A percentile compares a stretch with the other conserved stretches of the same genome.
These are phyloP conservation scores for Trametes versicolor DNA, from an alignment of 1,284 basidiomycete species.

Conservation along the genomic window DNA sequence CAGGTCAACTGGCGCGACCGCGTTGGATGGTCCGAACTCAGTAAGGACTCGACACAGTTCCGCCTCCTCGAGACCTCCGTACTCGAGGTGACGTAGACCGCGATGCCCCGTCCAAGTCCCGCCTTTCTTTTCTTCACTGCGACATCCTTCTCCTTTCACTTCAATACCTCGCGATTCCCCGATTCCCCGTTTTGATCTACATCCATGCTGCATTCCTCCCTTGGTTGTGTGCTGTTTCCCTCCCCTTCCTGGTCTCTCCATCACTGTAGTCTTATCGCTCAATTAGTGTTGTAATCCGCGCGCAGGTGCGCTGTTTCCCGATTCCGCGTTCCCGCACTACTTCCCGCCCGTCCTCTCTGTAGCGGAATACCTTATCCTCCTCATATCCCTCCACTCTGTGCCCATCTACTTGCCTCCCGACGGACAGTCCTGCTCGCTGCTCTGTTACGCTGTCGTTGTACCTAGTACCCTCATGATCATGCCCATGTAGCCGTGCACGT, in stretches of 20 bases:
- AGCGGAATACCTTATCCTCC: slow-evolving; percentile 30
- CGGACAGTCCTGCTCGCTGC: slow-evolving; percentile 34
- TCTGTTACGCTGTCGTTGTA: slow-evolving; percentile 36
- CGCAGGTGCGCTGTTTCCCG: slow-evolving; percentile 30
- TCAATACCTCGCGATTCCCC: slow-evolving; percentile 25
- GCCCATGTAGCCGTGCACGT: slow-evolving; percentile 35
- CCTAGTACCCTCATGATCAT: slow-evolving; percentile 29
- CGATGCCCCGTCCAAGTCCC: neutral
- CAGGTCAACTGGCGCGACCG: slow-evolving; percentile 79
- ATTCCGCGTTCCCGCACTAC: neutral
- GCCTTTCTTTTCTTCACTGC: slow-evolving; percentile 12
- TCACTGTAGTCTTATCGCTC: slow-evolving; percentile 42
- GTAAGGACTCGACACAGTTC: slow-evolving; percentile 76
- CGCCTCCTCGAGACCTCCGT: slow-evolving; percentile 81
- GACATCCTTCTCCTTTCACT: slow-evolving; percentile 25
- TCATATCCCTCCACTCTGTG: neutral
- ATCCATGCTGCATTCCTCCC: neutral
- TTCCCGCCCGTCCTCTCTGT: slow-evolving; percentile 12
- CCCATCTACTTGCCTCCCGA: slow-evolving; percentile 6
- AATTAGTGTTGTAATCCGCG: slow-evolving; percentile 36
- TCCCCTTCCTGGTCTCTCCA: slow-evolving; percentile 4
- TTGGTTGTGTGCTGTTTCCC: slow-evolving; percentile 11
- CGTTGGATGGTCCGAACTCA: slow-evolving; percentile 80
- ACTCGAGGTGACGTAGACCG: slow-evolving; percentile 62
- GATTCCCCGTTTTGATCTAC: neutral